Conservation (phyloP, 306 rosid genomes). For the Aeschynomene evenia region DNA sequence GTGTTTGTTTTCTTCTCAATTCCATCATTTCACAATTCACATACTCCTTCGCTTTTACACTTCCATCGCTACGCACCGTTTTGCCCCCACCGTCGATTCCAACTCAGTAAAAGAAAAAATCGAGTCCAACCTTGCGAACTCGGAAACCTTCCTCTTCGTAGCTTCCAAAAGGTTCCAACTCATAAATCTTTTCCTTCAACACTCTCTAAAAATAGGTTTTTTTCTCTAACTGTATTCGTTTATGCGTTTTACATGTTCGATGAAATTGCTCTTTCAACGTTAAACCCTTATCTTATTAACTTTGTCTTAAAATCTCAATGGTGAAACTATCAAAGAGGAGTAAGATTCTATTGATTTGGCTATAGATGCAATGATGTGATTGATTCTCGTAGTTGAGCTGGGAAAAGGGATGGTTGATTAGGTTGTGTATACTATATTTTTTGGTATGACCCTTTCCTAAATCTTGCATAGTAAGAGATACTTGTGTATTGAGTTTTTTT, state of each 20-base stretch:
- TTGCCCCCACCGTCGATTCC: not conserved
- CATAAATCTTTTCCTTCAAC: not conserved
- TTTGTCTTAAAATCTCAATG: too few species aligned
- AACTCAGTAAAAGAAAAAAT: not conserved
- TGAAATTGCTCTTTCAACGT: not conserved
- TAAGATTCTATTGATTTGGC: not conserved
- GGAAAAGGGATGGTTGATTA: not conserved
- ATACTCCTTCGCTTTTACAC: not conserved
- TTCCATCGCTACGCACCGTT: not conserved
- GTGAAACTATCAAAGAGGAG: not conserved
- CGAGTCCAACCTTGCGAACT: not conserved
- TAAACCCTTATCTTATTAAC: not conserved
- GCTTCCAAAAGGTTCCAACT: conserved; percentile 25
- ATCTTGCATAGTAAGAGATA: too few species aligned
- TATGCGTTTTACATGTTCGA: conserved; percentile 25
- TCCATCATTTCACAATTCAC: too few species aligned
- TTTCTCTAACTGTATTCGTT: not conserved
- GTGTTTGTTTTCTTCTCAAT: not conserved
- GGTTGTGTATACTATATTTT: too few species aligned
- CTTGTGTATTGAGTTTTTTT: too few species aligned
- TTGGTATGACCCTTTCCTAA: too few species aligned
- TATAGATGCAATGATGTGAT: not conserved
- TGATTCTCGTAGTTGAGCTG: not conserved
- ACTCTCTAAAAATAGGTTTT: too few species aligned
- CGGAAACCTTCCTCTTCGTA: not conserved